These are phyloP conservation scores for Calonectria pteridis DNA, from an alignment of 2,329 filamentous ascomycete species.

Conservation along the genomic window DNA sequence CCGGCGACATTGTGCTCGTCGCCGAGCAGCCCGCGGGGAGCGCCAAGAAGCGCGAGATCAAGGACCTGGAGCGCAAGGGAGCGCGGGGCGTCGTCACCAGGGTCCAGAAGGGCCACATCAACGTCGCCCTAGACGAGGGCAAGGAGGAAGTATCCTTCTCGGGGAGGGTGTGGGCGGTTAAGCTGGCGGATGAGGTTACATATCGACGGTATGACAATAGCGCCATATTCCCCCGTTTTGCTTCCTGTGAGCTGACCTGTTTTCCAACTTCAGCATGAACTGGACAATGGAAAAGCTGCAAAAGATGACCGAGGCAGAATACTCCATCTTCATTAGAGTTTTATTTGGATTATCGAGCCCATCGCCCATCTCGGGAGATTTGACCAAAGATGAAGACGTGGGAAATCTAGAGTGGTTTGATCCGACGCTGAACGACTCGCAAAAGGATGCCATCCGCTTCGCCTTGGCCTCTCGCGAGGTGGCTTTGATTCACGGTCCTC, in stretches of 20 bases:
- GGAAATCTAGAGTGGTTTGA: slow-evolving; percentile 71
- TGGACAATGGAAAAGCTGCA: slow-evolving; percentile 70
- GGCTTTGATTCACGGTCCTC: slow-evolving; percentile 92
- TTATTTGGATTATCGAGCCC: slow-evolving; percentile 71
- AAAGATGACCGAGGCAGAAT: slow-evolving; percentile 68
- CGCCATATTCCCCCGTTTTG: background rate
- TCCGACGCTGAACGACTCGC: slow-evolving; percentile 72
- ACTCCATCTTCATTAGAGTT: slow-evolving; percentile 71
- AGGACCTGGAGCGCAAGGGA: slow-evolving; percentile 76
- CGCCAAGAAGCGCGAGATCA: slow-evolving; percentile 79
- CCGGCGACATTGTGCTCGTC: slow-evolving; percentile 83
- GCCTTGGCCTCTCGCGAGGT: slow-evolving; percentile 85
- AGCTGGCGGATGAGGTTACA: slow-evolving; percentile 77
- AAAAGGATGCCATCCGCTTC: slow-evolving; percentile 81
- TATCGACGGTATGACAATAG: slow-evolving; percentile 63
- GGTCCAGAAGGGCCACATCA: slow-evolving; percentile 69
- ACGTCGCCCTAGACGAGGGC: slow-evolving; percentile 78
- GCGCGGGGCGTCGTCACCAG: slow-evolving; percentile 78
- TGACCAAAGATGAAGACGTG: slow-evolving; percentile 56
- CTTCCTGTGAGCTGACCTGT: background rate
- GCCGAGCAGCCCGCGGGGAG: slow-evolving; percentile 80
- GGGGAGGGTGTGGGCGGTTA: slow-evolving; percentile 73
- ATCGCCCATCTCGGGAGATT: slow-evolving; percentile 58
- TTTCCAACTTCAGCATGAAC: slow-evolving; percentile 65
- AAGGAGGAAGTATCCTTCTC: slow-evolving; percentile 59